Base-by-base conservation (phyloP, 495 filamentous ascomycete genomes). In the Podospora tetraspora region DNA sequence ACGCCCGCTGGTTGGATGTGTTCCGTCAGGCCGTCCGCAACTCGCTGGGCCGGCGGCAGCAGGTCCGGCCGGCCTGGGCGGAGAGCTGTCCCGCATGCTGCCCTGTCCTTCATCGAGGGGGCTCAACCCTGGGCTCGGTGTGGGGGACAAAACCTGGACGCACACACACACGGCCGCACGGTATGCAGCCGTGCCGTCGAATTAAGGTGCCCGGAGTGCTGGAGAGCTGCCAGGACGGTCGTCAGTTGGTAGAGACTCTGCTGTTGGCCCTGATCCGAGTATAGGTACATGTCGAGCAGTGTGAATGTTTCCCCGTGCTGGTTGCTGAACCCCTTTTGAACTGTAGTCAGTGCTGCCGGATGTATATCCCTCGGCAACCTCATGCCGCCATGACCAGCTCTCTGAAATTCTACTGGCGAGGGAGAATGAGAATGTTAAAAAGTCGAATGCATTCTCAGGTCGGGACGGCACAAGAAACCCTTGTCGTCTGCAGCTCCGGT, bases 401-500 rank as follows among this genome's bases (percentile, higher is more conserved):
- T 12, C 13, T 52, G 16, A n/a, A 6, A 52, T 52, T 52, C 43
- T n/a, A 52, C 43, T 52, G 43, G 19, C 19, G 43, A 52, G 43
- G 16, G 43, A 52, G 43, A 52, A 19, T 52, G 43, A 43, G 34
- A 43, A 43, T n/a, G 16, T 52, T 52, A 8, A 52, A 52, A 43
- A n/a, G 43, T 52, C 16, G 16, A 43, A 43, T 43, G 37, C 37
- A 16, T 43, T 43, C 16, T 13, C 5, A 43, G 16, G 63, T 56
- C 24, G 66, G 66, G 59, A 68, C 66, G 61, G 66, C 43, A 59
- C 43, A 23, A n/a, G 43, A 37, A 23, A 52, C 56, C 65, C 64
- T 56, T 67, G 69, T 64, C 69, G 61, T 34, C 64, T 70, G 69
- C 69, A 70, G 57, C 30, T 57, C 60, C 69, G 59, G 21, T 61